Evolutionary conservation across 192 early-diverging fungal species (phyloP).

Genomic region (Anaeromyces robustus): DNA sequence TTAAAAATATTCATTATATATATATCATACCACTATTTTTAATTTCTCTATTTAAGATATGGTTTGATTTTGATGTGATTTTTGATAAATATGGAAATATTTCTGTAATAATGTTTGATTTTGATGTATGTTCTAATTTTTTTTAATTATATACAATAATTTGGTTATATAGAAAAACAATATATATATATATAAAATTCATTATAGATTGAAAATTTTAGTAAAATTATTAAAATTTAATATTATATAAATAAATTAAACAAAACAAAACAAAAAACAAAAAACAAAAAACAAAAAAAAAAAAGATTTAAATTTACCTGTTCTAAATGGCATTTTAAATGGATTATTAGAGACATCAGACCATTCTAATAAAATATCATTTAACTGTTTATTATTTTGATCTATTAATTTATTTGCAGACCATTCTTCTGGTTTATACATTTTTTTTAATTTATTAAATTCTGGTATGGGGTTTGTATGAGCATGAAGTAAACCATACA

Average conservation of each 20-base stretch:
- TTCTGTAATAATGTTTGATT: neutral
- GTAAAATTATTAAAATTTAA: no score
- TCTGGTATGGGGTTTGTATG: neutral
- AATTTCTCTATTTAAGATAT: neutral
- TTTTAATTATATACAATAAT: no score
- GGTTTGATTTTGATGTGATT: neutral
- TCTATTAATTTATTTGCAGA: neutral
- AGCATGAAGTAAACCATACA: neutral
- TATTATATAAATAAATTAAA: no score
- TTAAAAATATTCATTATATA: no score
- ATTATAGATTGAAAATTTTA: no score
- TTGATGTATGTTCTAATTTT: neutral
- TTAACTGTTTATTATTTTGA: neutral
- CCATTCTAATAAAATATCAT: neutral
- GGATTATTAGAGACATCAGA: neutral
- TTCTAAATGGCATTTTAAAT: neutral
- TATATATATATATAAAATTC: no score
- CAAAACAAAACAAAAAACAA: no score
- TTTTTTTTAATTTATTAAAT: neutral
- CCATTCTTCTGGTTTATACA: neutral
- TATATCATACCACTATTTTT: neutral
- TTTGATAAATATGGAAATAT: neutral
- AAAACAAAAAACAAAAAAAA: no score
- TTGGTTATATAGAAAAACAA: no score
- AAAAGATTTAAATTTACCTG: no score